Evolutionary conservation across 2,329 filamentous ascomycete genomes (phyloP), one percentile per base, ranked within the genome.

Genomic region (Coniella lustricola): DNA sequence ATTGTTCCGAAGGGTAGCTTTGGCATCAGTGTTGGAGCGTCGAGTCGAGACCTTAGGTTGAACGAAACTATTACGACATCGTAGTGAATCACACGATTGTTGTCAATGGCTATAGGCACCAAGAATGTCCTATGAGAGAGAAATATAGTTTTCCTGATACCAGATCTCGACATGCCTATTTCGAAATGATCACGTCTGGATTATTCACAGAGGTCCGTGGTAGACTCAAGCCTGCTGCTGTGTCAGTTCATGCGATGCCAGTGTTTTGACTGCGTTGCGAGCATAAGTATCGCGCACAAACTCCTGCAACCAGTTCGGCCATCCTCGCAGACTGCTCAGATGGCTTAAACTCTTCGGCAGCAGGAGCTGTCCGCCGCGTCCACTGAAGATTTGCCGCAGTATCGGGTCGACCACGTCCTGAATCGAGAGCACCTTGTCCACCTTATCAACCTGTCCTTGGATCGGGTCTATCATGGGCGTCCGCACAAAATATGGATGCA

Each of bases 321-420:
- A 68, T 0, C 64, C 71, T 47, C 72, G 63, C 31, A 76, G 53
- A 7, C 57, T 59, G 4, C 63, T 59, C 13, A 63, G 40, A 35
- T 39, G 22, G 5, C 56, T 43, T 12, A 53, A 54, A 2, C 54
- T 38, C 10, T 49, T 56, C 5, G 76, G 71, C 20, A 78, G 55
- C 17, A 77, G 64, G 14, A 77, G 58, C 55, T 73, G 68, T 4
- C 69, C 74, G 51, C 73, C 73, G 44, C 67, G 66, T 42, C 74
- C 69, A 31, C 62, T 69, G 17, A 76, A 57, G 10, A 81, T 66
- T 55, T 77, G 72, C 51, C 65, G 66, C 35, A 76, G 68, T 4
- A 79, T 67, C 0, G 68, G 71, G 4, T 69, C 64, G 3, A 73
- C 70, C 13, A 80, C 64, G 13, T 66, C 59, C 18, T 71, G 66